Evolutionary conservation across 2,329 filamentous ascomycete species (phyloP).

Genomic region (Peltaster fructicola): DNA sequence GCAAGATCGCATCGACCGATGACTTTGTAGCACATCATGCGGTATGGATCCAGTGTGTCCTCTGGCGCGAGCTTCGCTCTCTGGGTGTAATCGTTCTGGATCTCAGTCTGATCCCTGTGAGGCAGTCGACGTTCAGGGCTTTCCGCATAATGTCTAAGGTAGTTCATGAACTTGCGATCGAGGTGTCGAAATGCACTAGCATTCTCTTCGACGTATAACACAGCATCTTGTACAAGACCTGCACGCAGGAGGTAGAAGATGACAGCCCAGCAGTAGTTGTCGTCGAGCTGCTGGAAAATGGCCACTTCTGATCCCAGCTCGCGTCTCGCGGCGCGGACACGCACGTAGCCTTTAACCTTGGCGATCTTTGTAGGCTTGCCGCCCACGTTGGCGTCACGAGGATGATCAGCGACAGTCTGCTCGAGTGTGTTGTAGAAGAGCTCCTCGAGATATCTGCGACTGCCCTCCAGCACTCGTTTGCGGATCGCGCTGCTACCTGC

Average conservation of each 20-base stretch:
- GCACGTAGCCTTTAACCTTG: constrained; percentile 84
- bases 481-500: constrained; percentile 47
- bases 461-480: constrained; percentile 64
- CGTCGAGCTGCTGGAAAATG: constrained; percentile 49
- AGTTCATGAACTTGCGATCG: constrained; percentile 76
- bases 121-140: constrained; percentile 61
- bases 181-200: constrained; percentile 70
- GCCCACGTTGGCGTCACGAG: constrained; percentile 73
- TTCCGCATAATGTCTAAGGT: constrained; percentile 68
- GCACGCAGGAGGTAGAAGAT: constrained; percentile 82
- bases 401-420: constrained; percentile 60
- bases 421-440: constrained; percentile 68
- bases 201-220: constrained; percentile 68
- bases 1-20: constrained; percentile 58
- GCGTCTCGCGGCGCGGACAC: constrained; percentile 60
- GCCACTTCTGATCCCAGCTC: constrained; percentile 66
- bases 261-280: constrained; percentile 79
- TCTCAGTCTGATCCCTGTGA: constrained; percentile 65
- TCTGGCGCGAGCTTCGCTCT: constrained; percentile 69
- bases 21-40: constrained; percentile 95
- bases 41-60: constrained; percentile 80
- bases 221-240: constrained; percentile 69
- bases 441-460: constrained; percentile 62
- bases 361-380: constrained; percentile 75
- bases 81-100: constrained; percentile 78